Base-by-base conservation (phyloP, 148 eudicot genomes). In the Camellia granthamiana region DNA sequence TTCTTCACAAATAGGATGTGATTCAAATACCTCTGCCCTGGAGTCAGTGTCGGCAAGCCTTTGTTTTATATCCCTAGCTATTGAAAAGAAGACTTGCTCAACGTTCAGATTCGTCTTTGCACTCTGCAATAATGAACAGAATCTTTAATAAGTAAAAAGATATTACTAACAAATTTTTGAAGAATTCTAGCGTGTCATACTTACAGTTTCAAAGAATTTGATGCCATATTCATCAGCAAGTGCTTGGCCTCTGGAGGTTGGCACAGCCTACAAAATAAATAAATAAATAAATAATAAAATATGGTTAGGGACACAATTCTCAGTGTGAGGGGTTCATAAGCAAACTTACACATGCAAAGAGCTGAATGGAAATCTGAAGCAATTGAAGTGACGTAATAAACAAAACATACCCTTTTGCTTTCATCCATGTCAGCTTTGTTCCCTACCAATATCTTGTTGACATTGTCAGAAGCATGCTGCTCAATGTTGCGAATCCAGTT, bases 161-260 rank as follows among this genome's bases (percentile, higher is more conserved):
- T 38, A 80, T 15, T 74, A 78, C 59, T 60, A 13, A 44, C 47
- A 5, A 54, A 41, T 41, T 47, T 30, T 77, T 44, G 4, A 19
- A 14, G 23, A 49, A 30, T 41, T 52, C 18, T 61, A 18, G 16
- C 3, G 6, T 38, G 18, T 61, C 30, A 61, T 81, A 90, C 98
- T 90, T 84, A 93, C 98, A 86, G 95, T 93, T 86, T 93, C 98
- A n/a, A 92, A 93, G 83, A 93, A 93, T 78, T 93, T 90, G 60
- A 93, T 93, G 65, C 98, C 96, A 72, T 93, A 93, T 55, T 93
- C 98, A 89, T 93, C 96, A 65, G 98, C 97, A 76, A 93, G 92
- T 69, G 93, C 97, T 88, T 93, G 97, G n/a, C 97, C 97, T 82
- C 85, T 93, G 69, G 97, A 87, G 23, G 91, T 93, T 30, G 98